Conservation (phyloP, 1,284 basidiomycete species). For the Inonotus obliquus region DNA sequence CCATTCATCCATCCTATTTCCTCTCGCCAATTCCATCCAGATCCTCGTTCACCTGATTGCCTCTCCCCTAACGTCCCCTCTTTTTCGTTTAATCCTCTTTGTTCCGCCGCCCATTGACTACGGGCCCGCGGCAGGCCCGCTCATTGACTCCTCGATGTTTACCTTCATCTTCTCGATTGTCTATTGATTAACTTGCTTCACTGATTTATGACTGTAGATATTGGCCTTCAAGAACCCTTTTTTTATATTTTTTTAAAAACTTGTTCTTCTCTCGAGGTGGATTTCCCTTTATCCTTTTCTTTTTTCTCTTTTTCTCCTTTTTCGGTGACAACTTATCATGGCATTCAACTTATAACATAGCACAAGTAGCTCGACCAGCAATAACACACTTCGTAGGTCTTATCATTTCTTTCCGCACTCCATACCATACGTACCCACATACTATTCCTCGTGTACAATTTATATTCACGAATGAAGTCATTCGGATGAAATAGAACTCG, state of each 20-base stretch:
- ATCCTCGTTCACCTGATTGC: background rate
- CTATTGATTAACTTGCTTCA: conserved; percentile 1
- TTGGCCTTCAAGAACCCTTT: background rate
- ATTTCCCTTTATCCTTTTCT: background rate
- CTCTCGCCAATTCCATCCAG: too few species aligned
- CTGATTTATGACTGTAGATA: conserved; percentile 2
- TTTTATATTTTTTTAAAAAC: background rate
- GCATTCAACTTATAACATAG: background rate
- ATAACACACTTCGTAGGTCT: background rate
- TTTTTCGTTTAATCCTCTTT: background rate
- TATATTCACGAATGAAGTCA: background rate
- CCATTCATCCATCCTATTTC: background rate
- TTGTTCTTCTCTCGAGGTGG: background rate
- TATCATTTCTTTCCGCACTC: background rate
- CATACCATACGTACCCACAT: background rate
- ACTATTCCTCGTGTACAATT: background rate
- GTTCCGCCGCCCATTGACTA: conserved; percentile 2
- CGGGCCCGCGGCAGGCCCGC: conserved; percentile 3
- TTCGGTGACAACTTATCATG: background rate
- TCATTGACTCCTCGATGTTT: background rate
- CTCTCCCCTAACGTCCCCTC: background rate
- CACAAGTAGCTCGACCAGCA: background rate
- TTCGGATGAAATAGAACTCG: background rate
- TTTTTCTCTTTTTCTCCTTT: background rate
- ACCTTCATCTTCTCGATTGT: background rate